Percentiles rank a stretch among this genome's conserved stretches.
These are phyloP conservation scores for Boletus subparvulus DNA, from an alignment of 768 basidiomycete species.

Conservation along the genomic window DNA sequence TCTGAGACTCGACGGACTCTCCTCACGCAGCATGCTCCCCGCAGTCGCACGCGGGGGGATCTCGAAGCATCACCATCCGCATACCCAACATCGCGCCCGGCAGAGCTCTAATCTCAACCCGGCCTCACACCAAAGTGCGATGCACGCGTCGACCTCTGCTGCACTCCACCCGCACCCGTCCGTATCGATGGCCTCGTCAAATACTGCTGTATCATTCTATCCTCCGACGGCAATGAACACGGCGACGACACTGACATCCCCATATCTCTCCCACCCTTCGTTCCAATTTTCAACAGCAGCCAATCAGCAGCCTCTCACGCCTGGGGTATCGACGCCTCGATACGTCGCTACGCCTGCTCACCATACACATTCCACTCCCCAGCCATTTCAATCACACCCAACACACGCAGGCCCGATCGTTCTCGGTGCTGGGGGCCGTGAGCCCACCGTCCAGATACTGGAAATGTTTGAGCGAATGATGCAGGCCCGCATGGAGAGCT, in stretches of 20 bases:
- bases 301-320: conserved; percentile 12
- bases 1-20: conserved; percentile 48
- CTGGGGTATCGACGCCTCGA: conserved; percentile 10
- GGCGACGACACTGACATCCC: conserved; percentile 33
- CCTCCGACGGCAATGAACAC: conserved; percentile 31
- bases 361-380: conserved; percentile 4
- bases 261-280: conserved; percentile 31
- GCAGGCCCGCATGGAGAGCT: conserved; percentile 75
- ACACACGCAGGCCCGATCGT: conserved; percentile 24
- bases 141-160: conserved; percentile 11
- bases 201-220: conserved; percentile 23
- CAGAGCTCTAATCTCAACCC: conserved; percentile 33
- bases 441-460: conserved; percentile 53
- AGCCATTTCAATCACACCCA: conserved; percentile 11
- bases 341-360: conserved; percentile 14
- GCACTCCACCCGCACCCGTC: conserved; percentile 18
- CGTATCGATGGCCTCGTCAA: conserved; percentile 17
- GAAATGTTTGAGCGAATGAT: conserved; percentile 71
- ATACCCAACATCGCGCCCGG: conserved; percentile 29
- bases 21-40: conserved; percentile 22
- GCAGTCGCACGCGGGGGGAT: conserved; percentile 24
- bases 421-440: conserved; percentile 33
- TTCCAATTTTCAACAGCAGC: conserved; percentile 23
- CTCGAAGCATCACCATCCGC: conserved; percentile 25
- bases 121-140: conserved; percentile 23